A percentile compares a stretch with the other conserved stretches of the same genome.
phyloP scores from a whole-genome alignment of 371 early-diverging fungal genomes.

The Apophysomyces elegans region DNA sequence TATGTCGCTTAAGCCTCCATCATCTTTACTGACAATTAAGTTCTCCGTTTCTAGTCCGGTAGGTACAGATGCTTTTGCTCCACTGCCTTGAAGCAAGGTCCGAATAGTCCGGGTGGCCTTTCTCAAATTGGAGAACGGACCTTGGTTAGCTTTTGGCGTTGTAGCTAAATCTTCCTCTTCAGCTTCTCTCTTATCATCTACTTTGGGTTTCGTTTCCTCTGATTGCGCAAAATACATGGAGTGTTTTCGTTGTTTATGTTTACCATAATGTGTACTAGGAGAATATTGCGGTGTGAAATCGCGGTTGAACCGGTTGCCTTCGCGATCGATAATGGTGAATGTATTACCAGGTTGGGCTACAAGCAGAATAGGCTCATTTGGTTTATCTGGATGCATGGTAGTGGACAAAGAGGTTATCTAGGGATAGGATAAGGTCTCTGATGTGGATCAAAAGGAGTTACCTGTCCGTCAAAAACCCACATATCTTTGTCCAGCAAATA shows the following conservation, averaged over 20 bases:
- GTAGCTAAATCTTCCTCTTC: constrained; percentile 17
- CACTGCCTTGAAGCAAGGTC: constrained; percentile 22
- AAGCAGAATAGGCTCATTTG: constrained; percentile 52
- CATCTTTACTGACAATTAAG: constrained; percentile 23
- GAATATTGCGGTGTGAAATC: constrained; percentile 49
- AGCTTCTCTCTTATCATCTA: neutral
- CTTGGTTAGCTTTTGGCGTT: constrained; percentile 20
- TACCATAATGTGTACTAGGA: constrained; percentile 20
- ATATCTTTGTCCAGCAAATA: constrained; percentile 53
- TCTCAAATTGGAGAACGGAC: constrained; percentile 21
- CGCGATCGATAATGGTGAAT: constrained; percentile 61
- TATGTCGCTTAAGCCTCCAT: constrained; percentile 21
- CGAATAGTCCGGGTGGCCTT: constrained; percentile 28
- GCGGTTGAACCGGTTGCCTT: constrained; percentile 56
- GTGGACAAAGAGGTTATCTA: constrained; percentile 49
- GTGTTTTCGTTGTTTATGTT: constrained; percentile 15
- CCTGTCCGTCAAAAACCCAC: constrained; percentile 69
- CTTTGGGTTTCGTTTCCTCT: neutral
- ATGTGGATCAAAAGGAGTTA: constrained; percentile 12
- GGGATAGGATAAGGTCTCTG: neutral
- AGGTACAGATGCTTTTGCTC: constrained; percentile 10
- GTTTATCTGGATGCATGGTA: constrained; percentile 43
- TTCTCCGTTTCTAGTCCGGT: constrained; percentile 18
- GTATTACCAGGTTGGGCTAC: constrained; percentile 69
- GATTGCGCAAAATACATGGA: constrained; percentile 1